Evolutionary conservation across 1,284 basidiomycete genomes (phyloP).

Genomic region (Moniliophthora roreri): DNA sequence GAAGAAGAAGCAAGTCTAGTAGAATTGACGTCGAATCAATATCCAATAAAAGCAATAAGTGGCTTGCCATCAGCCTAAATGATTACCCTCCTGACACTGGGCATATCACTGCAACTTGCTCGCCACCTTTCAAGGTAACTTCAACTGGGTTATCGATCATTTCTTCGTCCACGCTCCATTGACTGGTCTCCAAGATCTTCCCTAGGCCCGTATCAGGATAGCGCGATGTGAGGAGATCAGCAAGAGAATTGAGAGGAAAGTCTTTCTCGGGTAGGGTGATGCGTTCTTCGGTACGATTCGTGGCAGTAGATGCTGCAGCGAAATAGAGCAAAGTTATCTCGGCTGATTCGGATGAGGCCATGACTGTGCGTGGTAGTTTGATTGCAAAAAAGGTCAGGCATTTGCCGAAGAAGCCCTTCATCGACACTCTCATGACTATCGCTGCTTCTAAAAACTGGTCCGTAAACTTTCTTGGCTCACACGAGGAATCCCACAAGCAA

Average conservation of each 20-base stretch:
- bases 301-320: slow-evolving; percentile 73
- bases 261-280: slow-evolving; percentile 41
- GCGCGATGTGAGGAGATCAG: slow-evolving; percentile 45
- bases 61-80: too few relatives aligned
- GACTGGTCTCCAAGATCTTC: slow-evolving; percentile 55
- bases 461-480: slow-evolving; percentile 12
- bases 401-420: too few relatives aligned
- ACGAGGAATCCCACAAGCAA: slow-evolving; percentile 18
- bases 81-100: slow-evolving; percentile 80
- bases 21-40: too few relatives aligned
- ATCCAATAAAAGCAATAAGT: too few relatives aligned
- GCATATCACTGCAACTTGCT: slow-evolving; percentile 79
- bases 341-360: slow-evolving; percentile 1
- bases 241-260: slow-evolving; percentile 55
- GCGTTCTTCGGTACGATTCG: slow-evolving; percentile 51
- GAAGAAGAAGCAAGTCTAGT: too few relatives aligned
- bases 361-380: too few relatives aligned
- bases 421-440: too few relatives aligned
- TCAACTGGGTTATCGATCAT: slow-evolving; percentile 65
- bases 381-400: too few relatives aligned
- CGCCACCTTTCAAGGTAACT: slow-evolving; percentile 62
- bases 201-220: slow-evolving; percentile 53
- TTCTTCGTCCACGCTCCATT: slow-evolving; percentile 79
- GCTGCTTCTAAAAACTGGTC: slow-evolving; percentile 12
- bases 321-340: slow-evolving; percentile 76